phyloP scores from a whole-genome alignment of 768 basidiomycete species.

The Tubosaeta brunneosetosa region DNA sequence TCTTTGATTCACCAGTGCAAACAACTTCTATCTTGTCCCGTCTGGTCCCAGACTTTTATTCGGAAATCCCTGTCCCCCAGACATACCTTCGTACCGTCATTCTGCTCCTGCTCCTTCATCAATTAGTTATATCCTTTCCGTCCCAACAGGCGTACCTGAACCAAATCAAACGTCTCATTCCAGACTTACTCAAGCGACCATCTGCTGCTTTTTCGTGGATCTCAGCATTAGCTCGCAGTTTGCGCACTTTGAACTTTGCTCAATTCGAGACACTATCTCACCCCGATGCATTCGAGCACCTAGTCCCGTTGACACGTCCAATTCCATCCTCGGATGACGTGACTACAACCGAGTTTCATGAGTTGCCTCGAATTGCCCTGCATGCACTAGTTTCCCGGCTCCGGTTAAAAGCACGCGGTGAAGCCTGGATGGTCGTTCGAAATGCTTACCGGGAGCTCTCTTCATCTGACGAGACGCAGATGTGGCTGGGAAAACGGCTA shows the following conservation, averaged over 20 bases:
- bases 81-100: slow-evolving; percentile 29
- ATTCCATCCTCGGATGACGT: slow-evolving; percentile 2
- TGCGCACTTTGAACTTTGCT: slow-evolving; percentile 54
- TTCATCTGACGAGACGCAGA: slow-evolving; percentile 34
- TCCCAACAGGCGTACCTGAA: slow-evolving; percentile 52
- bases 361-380: slow-evolving; percentile 41
- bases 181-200: slow-evolving; percentile 34
- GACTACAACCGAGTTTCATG: neutral
- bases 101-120: slow-evolving; percentile 54
- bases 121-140: slow-evolving; percentile 55
- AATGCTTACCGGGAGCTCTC: slow-evolving; percentile 60
- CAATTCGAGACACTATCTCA: slow-evolving; percentile 44
- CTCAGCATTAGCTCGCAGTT: slow-evolving; percentile 41
- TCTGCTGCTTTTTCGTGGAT: slow-evolving; percentile 49
- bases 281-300: slow-evolving; percentile 20
- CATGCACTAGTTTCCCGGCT: slow-evolving; percentile 42
- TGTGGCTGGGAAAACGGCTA: slow-evolving; percentile 49
- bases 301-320: slow-evolving; percentile 13
- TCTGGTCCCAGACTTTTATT: slow-evolving; percentile 50
- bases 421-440: slow-evolving; percentile 57
- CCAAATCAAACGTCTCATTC: slow-evolving; percentile 19
- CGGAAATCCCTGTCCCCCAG: slow-evolving; percentile 10
- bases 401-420: slow-evolving; percentile 46
- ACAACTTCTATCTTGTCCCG: slow-evolving; percentile 57
- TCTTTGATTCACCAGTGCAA: slow-evolving; percentile 61